phyloP scores from a whole-genome alignment of 2,329 filamentous ascomycete species.

The Dryadomyces sulphureus region DNA sequence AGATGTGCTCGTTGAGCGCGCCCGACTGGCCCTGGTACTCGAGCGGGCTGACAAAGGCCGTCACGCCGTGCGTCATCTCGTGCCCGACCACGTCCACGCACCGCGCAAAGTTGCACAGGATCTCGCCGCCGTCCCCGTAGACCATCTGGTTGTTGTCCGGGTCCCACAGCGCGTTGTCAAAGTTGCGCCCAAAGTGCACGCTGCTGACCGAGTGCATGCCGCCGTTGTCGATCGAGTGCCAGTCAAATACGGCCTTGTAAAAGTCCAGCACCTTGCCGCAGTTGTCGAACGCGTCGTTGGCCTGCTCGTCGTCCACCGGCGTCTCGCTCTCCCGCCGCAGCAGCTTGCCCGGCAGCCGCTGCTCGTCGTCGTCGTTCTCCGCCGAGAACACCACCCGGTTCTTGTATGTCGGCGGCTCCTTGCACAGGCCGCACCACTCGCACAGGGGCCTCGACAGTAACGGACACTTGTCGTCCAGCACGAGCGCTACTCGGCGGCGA shows the following conservation, averaged over 20 bases:
- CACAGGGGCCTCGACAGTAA: background rate
- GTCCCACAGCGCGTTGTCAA: constrained; percentile 42
- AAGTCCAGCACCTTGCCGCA: constrained; percentile 33
- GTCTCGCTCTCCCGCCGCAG: constrained; percentile 27
- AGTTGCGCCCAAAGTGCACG: constrained; percentile 35
- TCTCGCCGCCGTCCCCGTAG: constrained; percentile 38
- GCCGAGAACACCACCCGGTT: constrained; percentile 21
- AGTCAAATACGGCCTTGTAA: constrained; percentile 32
- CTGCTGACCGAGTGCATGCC: constrained; percentile 33
- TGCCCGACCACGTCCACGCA: constrained; percentile 42
- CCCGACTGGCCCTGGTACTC: constrained; percentile 36
- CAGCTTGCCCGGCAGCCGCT: constrained; percentile 25
- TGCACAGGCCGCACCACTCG: background rate
- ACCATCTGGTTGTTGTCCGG: constrained; percentile 34
- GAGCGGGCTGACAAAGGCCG: constrained; percentile 32
- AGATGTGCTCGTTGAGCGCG: constrained; percentile 41
- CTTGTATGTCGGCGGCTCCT: background rate
- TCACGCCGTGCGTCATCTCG: constrained; percentile 41
- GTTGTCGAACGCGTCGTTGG: constrained; percentile 35
- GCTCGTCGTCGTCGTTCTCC: constrained; percentile 21
- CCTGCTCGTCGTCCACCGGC: constrained; percentile 23
- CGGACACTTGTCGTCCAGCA: background rate
- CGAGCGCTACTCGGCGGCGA: background rate
- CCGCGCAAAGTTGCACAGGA: constrained; percentile 35
- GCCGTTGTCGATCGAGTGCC: constrained; percentile 36